Percentiles rank a stretch among this genome's conserved stretches.
Evolutionary conservation across 1,284 basidiomycete genomes (phyloP).

Genomic region (Vanrija sp.): DNA sequence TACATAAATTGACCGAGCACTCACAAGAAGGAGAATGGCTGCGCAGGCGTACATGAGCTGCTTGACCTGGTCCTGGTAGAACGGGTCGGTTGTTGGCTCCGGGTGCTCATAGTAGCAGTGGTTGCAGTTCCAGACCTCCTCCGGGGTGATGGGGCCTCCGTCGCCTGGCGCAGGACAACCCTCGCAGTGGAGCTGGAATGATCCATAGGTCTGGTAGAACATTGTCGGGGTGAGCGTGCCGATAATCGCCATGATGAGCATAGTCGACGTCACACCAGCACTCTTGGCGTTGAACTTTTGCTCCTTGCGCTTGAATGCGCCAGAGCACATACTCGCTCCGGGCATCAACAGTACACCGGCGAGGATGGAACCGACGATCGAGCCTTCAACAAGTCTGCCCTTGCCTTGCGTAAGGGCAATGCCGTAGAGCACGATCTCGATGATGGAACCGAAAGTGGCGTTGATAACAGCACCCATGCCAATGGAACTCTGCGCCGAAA

Average conservation of each 20-base stretch:
- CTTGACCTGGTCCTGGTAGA: slow-evolving; percentile 95
- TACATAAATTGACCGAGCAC: slow-evolving; percentile 41
- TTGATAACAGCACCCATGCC: slow-evolving; percentile 99
- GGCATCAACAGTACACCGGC: slow-evolving; percentile 98
- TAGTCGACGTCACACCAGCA: slow-evolving; percentile 97
- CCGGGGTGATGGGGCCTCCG: slow-evolving; percentile 31
- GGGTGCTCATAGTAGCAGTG: slow-evolving; percentile 95
- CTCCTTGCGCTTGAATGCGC: slow-evolving; percentile 86
- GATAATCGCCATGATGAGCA: slow-evolving; percentile 99
- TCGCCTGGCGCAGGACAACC: slow-evolving; percentile 64
- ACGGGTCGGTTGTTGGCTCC: slow-evolving; percentile 85
- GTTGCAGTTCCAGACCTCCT: slow-evolving; percentile 75
- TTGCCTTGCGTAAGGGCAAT: slow-evolving; percentile 86
- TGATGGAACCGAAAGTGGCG: slow-evolving; percentile 96
- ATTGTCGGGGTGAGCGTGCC: slow-evolving; percentile 92
- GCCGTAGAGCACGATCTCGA: slow-evolving; percentile 91
- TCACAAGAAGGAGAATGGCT: slow-evolving; percentile 76
- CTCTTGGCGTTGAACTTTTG: slow-evolving; percentile 97
- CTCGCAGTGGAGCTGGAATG: slow-evolving; percentile 91
- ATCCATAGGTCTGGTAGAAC: slow-evolving; percentile 96
- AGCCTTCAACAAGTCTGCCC: slow-evolving; percentile 92
- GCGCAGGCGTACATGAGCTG: slow-evolving; percentile 93
- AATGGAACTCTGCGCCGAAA: slow-evolving; percentile 95
- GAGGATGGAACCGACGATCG: slow-evolving; percentile 87
- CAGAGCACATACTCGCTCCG: slow-evolving; percentile 93